These are phyloP conservation scores for Canavalia gladiata DNA, from an alignment of 306 rosid species.

Conservation along the genomic window DNA sequence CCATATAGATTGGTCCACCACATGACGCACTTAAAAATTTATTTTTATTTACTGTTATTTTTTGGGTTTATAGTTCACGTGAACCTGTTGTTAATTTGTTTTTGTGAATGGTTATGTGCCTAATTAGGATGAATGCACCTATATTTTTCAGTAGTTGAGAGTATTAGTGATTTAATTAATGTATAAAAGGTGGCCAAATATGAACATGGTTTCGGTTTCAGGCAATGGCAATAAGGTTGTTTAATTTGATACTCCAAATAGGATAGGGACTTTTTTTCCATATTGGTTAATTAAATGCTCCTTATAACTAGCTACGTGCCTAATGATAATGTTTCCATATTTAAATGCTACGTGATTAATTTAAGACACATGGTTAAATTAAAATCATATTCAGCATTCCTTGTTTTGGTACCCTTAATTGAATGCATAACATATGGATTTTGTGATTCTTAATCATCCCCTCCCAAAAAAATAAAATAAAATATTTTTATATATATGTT, in stretches of 20 bases:
- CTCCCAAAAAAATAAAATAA: not conserved
- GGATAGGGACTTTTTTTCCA: not conserved
- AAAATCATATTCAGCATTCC: not conserved
- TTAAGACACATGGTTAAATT: constrained; percentile 2
- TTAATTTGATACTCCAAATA: not conserved
- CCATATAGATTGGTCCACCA: constrained; percentile 14
- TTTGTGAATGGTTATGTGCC: not conserved
- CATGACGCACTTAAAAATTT: not conserved
- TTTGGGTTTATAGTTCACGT: not conserved
- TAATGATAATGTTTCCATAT: not conserved
- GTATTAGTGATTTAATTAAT: constrained; percentile 3
- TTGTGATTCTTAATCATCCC: not conserved
- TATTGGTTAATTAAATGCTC: not conserved
- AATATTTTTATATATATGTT: not conserved
- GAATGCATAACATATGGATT: constrained; percentile 2
- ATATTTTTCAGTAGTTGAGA: not conserved
- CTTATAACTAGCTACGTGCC: not conserved
- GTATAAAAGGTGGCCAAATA: constrained; percentile 23
- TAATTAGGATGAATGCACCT: not conserved
- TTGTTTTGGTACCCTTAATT: not conserved
- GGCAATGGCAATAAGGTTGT: not conserved
- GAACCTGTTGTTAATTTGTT: not conserved
- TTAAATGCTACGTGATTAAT: constrained; percentile 35
- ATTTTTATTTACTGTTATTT: not conserved
- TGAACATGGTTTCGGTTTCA: not conserved